Percentiles rank a stretch among this genome's conserved stretches.
These are phyloP conservation scores for Mycosarcoma maydis DNA, from an alignment of 1,284 basidiomycete species.

Conservation along the genomic window DNA sequence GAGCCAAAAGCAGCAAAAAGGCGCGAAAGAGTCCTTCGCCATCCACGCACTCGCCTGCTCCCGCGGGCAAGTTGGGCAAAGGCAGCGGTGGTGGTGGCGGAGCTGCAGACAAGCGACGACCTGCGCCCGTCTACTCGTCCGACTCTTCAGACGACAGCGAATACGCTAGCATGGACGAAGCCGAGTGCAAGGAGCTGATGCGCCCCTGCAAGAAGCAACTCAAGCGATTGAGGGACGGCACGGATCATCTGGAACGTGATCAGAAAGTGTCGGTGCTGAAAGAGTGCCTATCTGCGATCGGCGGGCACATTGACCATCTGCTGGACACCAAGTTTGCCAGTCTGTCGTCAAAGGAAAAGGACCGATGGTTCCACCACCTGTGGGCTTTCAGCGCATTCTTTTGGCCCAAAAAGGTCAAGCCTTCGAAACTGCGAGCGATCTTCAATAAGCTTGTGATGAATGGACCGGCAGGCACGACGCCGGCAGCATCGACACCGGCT, in stretches of 20 bases:
- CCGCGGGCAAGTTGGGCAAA: constrained; percentile 23
- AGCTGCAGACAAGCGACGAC: constrained; percentile 43
- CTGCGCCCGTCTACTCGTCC: constrained; percentile 43
- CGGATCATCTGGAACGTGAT: constrained; percentile 88
- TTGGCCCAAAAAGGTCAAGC: constrained; percentile 84
- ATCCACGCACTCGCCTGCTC: constrained; percentile 38
- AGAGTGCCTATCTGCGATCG: constrained; percentile 92
- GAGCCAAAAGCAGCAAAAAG: constrained; percentile 34
- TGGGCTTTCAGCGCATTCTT: constrained; percentile 88
- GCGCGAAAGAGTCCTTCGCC: constrained; percentile 40
- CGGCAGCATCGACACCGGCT: constrained; percentile 11
- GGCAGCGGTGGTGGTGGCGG: constrained; percentile 1
- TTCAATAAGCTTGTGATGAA: constrained; percentile 59
- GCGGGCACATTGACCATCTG: constrained; percentile 87
- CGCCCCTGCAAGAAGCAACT: constrained; percentile 97
- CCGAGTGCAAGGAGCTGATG: constrained; percentile 90
- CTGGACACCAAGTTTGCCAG: constrained; percentile 76
- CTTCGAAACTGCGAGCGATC: constrained; percentile 58
- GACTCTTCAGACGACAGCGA: constrained; percentile 56
- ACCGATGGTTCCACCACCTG: constrained; percentile 89
- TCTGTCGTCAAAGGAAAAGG: constrained; percentile 78
- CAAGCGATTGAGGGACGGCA: constrained; percentile 89
- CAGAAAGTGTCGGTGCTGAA: constrained; percentile 95
- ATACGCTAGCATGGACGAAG: constrained; percentile 87
- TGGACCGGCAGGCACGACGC: constrained; percentile 17